Conservation (phyloP, 2,329 filamentous ascomycete genomes). For the Paracorniculantispora psalliotae region DNA sequence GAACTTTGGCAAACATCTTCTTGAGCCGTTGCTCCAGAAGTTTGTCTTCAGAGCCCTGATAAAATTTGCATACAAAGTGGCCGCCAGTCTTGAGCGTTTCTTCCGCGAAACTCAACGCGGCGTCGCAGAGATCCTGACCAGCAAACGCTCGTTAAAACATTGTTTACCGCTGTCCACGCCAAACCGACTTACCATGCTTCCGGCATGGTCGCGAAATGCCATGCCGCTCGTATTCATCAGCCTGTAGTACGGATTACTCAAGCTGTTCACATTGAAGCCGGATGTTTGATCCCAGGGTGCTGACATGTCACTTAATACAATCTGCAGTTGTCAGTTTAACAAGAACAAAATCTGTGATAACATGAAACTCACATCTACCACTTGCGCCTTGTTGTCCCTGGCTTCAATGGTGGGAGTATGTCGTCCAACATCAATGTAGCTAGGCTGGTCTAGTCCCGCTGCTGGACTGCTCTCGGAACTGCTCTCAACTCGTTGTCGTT, state of each 20-base stretch:
- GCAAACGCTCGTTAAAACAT: background rate
- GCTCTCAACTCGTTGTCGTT: conserved; percentile 13
- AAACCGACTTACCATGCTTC: conserved; percentile 84
- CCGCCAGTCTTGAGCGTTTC: conserved; percentile 79
- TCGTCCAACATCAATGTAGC: conserved; percentile 64
- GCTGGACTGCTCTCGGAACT: conserved; percentile 15
- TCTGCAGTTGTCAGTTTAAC: conserved; percentile 34
- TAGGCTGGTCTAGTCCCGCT: conserved; percentile 37
- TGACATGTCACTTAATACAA: conserved; percentile 99
- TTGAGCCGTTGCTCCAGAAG: conserved; percentile 68
- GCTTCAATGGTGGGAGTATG: conserved; percentile 29
- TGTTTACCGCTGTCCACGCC: no score
- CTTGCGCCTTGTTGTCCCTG: conserved; percentile 24
- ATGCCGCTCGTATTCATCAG: conserved; percentile 99
- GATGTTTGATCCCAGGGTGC: conserved; percentile 83
- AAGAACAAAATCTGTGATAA: background rate
- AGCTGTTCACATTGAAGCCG: conserved; percentile 76
- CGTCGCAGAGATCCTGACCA: conserved; percentile 76
- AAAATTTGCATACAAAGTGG: conserved; percentile 96
- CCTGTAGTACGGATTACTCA: conserved; percentile 96
- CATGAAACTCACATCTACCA: conserved; percentile 60
- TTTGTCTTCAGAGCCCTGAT: conserved; percentile 85
- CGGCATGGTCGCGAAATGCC: conserved; percentile 78
- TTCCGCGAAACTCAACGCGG: conserved; percentile 78
- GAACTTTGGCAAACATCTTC: conserved; percentile 72